Evolutionary conservation across 1,284 basidiomycete genomes (phyloP).

Genomic region (Ganoderma lingzhi): DNA sequence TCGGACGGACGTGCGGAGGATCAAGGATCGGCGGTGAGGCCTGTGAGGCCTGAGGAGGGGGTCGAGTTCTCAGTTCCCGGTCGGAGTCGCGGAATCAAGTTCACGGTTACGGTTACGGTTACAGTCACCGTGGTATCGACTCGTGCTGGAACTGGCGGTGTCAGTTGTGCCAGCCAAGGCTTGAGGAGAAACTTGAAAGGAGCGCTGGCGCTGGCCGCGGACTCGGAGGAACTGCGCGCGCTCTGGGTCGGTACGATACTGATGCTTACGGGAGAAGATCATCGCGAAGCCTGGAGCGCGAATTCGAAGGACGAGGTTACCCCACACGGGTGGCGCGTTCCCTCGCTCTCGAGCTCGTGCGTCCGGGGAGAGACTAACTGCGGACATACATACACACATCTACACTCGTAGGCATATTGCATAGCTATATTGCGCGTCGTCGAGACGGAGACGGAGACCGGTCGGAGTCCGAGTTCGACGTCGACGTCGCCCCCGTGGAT

Average conservation of each 20-base stretch:
- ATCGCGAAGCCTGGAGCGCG: background rate
- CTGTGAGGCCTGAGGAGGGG: too few relatives aligned
- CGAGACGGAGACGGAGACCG: background rate
- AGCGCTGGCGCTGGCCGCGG: too few relatives aligned
- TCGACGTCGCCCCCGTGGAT: too few relatives aligned
- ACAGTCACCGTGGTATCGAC: too few relatives aligned
- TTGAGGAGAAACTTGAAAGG: too few relatives aligned
- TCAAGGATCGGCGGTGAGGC: background rate
- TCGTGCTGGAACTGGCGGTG: background rate
- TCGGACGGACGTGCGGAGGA: background rate
- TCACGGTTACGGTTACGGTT: too few relatives aligned
- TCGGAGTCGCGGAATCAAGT: background rate
- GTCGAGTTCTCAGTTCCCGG: background rate
- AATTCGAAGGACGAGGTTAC: constrained; percentile 11
- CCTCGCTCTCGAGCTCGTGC: background rate
- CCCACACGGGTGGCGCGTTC: constrained; percentile 2
- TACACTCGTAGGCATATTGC: background rate
- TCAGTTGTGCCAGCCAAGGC: background rate
- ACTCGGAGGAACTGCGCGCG: background rate
- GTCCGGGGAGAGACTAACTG: background rate
- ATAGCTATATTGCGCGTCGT: background rate
- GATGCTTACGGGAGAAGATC: background rate
- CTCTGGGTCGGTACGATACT: background rate
- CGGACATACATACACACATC: background rate
- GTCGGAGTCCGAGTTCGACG: background rate